Evolutionary conservation across 495 filamentous ascomycete species (phyloP), one percentile per base, ranked within the genome.

Genomic region (Penicillium roqueforti): DNA sequence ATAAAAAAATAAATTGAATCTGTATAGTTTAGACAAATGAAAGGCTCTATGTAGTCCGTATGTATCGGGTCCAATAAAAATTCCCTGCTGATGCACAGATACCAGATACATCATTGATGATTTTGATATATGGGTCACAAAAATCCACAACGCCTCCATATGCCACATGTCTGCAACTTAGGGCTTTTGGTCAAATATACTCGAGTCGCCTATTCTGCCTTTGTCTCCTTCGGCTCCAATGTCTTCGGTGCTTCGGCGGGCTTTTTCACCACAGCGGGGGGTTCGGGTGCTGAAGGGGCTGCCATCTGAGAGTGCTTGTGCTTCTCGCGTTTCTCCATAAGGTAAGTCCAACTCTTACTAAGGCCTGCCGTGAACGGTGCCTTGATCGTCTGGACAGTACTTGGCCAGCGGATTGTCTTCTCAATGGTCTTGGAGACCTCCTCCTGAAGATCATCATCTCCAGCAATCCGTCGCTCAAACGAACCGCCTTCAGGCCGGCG

Each of bases 321-420:
- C 72, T 95, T 96, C 38, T 71, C 79, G 41, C 87, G 77, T 78
- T 98, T 98, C 69, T 97, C 95, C 31, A 75, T 72, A 54, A 92
- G 52, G 71, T 98, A 98, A 54, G 81, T 80, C 76, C 79, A 82
- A 47, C 83, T 83, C 59, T 83, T 81, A 38, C 71, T 59, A 6
- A 87, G 59, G 0, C 93, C 95, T 1, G 86, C 80, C 1, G 91
- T 97, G 20, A 96, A 61, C 0, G 83, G 62, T 4, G 89, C 85
- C 70, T 98, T 97, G 37, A 91, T 54, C 34, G 81, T 89, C 72
- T 98, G 91, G 5, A 82, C 83, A 7, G 86, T 89, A 55, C 88
- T 90, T 3, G 93, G 90, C 95, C 95, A 98, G 44, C 76, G 80
- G 60, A 97, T 87, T 0, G 95, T 97, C 62, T 85, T 86, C 63